A percentile compares a stretch with the other conserved stretches of the same genome.
phyloP scores from a whole-genome alignment of 2,329 filamentous ascomycete species.

The Pleoardoris graminearum region DNA sequence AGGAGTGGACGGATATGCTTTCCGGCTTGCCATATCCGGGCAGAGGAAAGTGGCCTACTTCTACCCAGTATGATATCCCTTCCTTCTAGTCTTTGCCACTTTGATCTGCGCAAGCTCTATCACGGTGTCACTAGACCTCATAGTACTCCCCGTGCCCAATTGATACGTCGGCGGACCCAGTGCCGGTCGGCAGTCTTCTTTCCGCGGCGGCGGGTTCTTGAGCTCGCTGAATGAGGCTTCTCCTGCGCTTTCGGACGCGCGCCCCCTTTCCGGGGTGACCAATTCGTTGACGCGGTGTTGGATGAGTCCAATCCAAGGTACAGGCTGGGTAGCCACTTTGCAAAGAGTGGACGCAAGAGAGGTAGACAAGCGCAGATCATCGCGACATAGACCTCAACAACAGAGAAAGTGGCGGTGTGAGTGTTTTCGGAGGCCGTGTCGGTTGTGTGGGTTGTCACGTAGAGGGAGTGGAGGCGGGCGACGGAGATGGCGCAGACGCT shows the following conservation, averaged over 20 bases:
- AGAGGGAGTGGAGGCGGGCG: not conserved
- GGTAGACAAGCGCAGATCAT: conserved; percentile 29
- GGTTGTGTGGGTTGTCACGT: not conserved
- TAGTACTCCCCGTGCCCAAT: not conserved
- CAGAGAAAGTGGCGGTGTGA: conserved; percentile 16
- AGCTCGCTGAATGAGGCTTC: no score
- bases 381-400: conserved; percentile 22
- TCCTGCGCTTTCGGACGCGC: not conserved
- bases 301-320: not conserved
- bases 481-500: not conserved
- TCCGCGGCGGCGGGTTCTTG: no score
- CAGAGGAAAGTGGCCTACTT: no score
- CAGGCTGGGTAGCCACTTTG: conserved; percentile 11
- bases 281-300: not conserved
- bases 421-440: conserved; percentile 18
- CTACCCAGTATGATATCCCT: no score
- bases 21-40: no score
- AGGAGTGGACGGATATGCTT: no score
- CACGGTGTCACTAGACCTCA: not conserved
- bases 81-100: not conserved
- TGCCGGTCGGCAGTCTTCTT: not conserved
- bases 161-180: not conserved
- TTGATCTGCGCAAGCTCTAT: not conserved
- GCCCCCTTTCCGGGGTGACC: not conserved
- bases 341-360: conserved; percentile 19